Conservation (phyloP, 495 filamentous ascomycete species). For the Antarctomyces pellizariae region DNA sequence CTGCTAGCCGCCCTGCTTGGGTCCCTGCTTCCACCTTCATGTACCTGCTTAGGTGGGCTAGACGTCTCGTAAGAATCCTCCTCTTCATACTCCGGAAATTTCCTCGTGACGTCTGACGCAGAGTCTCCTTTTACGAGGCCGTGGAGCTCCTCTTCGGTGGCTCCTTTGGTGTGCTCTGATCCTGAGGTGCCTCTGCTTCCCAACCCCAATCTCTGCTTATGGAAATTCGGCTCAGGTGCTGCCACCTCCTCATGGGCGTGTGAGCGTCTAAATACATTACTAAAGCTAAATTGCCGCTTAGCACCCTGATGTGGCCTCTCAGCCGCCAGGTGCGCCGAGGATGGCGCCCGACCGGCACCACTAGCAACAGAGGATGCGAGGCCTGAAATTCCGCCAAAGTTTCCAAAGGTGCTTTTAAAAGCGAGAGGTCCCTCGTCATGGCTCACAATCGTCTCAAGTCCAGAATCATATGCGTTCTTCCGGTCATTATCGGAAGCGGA, state of each 20-base stretch:
- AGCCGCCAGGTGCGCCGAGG: constrained; percentile 14
- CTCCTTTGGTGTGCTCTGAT: constrained; percentile 23
- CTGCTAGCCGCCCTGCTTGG: not conserved
- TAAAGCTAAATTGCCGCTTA: constrained; percentile 79
- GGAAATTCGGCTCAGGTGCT: constrained; percentile 14
- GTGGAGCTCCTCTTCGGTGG: constrained; percentile 72
- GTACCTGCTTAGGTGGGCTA: not conserved
- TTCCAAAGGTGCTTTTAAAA: constrained; percentile 12
- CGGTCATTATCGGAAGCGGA: constrained; percentile 13
- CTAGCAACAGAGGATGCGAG: too few species aligned
- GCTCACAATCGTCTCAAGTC: constrained; percentile 16
- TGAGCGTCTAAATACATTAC: constrained; percentile 37
- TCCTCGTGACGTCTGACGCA: constrained; percentile 15
- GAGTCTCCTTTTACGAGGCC: constrained; percentile 68
- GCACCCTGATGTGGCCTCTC: constrained; percentile 25
- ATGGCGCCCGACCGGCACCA: constrained; percentile 5
- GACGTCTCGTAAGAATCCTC: constrained; percentile 2
- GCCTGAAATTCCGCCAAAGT: too few species aligned
- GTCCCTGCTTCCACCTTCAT: not conserved
- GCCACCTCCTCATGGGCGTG: constrained; percentile 17
- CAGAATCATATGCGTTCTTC: constrained; percentile 19
- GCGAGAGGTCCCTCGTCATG: constrained; percentile 18
- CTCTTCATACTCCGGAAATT: constrained; percentile 16
- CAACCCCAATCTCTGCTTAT: constrained; percentile 17
- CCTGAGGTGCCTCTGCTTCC: constrained; percentile 23